Conservation (phyloP, 2,329 filamentous ascomycete species). For the Lizonia empirigonia region DNA sequence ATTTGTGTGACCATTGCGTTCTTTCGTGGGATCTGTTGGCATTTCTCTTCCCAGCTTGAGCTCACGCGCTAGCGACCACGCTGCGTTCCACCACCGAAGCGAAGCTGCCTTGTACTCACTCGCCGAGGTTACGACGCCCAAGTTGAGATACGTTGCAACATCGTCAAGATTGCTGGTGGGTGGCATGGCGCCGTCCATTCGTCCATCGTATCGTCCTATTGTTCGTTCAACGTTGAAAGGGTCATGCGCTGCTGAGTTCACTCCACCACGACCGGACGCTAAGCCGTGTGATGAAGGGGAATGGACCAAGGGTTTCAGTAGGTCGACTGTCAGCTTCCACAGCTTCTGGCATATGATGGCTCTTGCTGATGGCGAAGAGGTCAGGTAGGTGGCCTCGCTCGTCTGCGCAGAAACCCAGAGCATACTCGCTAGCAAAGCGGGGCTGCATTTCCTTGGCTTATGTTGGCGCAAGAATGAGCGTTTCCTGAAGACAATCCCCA, state of each 20-base stretch:
- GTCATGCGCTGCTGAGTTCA: constrained; percentile 77
- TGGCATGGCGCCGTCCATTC: constrained; percentile 53
- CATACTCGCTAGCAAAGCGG: constrained; percentile 87
- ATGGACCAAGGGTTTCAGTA: constrained; percentile 89
- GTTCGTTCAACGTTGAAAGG: constrained; percentile 76
- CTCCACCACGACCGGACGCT: constrained; percentile 58
- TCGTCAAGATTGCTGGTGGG: constrained; percentile 77
- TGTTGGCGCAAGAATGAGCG: constrained; percentile 83
- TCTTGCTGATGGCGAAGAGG: constrained; percentile 78
- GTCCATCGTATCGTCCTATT: constrained; percentile 55
- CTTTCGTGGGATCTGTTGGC: constrained; percentile 60
- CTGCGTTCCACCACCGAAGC: constrained; percentile 92
- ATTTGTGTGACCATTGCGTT: constrained; percentile 29
- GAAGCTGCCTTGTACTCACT: constrained; percentile 94
- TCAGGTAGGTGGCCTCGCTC: constrained; percentile 83
- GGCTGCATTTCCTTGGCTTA: constrained; percentile 80
- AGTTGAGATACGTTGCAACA: constrained; percentile 87
- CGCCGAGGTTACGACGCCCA: constrained; percentile 88
- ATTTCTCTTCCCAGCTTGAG: constrained; percentile 85
- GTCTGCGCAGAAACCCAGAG: constrained; percentile 95
- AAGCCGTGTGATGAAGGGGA: constrained; percentile 63
- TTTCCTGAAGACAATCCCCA: constrained; percentile 88
- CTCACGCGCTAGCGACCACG: constrained; percentile 88
- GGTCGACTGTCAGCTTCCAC: constrained; percentile 79
- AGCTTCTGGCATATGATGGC: constrained; percentile 86